Base-by-base conservation (phyloP, 1,284 basidiomycete species). In the Trametes pubescens region DNA sequence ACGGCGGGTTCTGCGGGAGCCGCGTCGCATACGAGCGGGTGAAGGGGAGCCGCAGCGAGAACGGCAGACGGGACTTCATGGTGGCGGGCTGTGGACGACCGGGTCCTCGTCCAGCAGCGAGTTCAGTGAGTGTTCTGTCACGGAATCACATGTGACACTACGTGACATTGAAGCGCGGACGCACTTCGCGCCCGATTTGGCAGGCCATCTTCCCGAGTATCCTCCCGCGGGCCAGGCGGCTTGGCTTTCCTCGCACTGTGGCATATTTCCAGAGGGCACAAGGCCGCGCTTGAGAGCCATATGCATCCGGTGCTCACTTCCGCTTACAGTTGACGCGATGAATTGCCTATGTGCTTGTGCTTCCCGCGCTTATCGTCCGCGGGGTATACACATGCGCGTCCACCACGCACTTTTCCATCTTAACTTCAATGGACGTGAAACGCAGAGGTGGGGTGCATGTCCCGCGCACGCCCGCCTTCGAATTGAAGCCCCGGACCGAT, bases 1-100 rank as follows among this genome's bases (percentile, higher is more conserved):
- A 83, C 7, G 89, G 86, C 4, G 91, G 91, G 47, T 77, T 77
- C 70, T 82, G 76, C 26, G 84, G 78, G 22, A 82, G 76, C 24
- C 83, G 80, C 0, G 82, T 82, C 14, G 82, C 81, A 58, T 83
- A 84, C 16, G 71, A 62, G 54, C 74, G 75, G 26, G 63, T 49
- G 48, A 64, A 57, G 37, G 54, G 57, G 38, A 65, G 51, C 64
- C 64, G 61, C 34, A 56, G 26, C 35, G 65, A 57, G 38, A 68
- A 48, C 11, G 69, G 61, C 53, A 72, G 65, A 59, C 68, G 69
- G 35, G 67, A 61, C 57, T 67, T 74, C 67, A 70, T 68, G 59
- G 59, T 68, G 59, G 59, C 44, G 55, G 65, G 56, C 55, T 38
- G 59, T 61, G 43, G 51, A 59, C 47, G 56, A 52, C 46, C 32